Evolutionary conservation across 202 grass and related monocot genomes (phyloP).

Genomic region (Panicum hallii): DNA sequence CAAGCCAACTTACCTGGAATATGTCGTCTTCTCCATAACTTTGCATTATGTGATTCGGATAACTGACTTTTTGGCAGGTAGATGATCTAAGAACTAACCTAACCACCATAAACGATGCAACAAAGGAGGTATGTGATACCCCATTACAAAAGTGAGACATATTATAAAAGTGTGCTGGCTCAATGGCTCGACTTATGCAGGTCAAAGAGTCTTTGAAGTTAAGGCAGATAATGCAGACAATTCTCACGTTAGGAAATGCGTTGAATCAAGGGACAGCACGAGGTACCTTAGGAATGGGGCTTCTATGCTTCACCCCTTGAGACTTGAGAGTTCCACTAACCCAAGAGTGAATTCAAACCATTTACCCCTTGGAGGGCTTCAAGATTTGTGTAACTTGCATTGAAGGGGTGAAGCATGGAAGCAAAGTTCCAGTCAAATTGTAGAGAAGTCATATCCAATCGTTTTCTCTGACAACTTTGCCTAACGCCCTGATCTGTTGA

Average conservation of each 20-base stretch:
- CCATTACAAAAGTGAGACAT: slow-evolving; percentile 21
- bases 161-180: slow-evolving; percentile 28
- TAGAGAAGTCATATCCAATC: slow-evolving; percentile 35
- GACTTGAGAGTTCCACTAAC: background rate
- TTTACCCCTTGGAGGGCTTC: slow-evolving; percentile 11
- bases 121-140: slow-evolving; percentile 68
- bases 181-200: slow-evolving; percentile 51
- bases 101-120: slow-evolving; percentile 84
- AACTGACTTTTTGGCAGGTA: slow-evolving; percentile 56
- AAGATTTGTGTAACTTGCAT: slow-evolving; percentile 4
- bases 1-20: slow-evolving; percentile 5
- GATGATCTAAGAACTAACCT: slow-evolving; percentile 77
- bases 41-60: slow-evolving; percentile 43
- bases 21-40: slow-evolving; percentile 24
- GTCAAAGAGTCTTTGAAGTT: slow-evolving; percentile 91
- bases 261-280: slow-evolving; percentile 94
- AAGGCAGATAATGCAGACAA: slow-evolving; percentile 95
- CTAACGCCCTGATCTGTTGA: slow-evolving; percentile 42
- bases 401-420: slow-evolving; percentile 33
- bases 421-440: slow-evolving; percentile 40
- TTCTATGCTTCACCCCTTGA: slow-evolving; percentile 19
- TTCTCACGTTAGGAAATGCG: slow-evolving; percentile 97
- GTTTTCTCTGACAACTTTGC: slow-evolving; percentile 27
- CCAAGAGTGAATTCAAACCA: background rate
- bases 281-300: slow-evolving; percentile 33